Evolutionary conservation across 2,329 filamentous ascomycete species (phyloP).

Genomic region (Tolypocladium paradoxum): DNA sequence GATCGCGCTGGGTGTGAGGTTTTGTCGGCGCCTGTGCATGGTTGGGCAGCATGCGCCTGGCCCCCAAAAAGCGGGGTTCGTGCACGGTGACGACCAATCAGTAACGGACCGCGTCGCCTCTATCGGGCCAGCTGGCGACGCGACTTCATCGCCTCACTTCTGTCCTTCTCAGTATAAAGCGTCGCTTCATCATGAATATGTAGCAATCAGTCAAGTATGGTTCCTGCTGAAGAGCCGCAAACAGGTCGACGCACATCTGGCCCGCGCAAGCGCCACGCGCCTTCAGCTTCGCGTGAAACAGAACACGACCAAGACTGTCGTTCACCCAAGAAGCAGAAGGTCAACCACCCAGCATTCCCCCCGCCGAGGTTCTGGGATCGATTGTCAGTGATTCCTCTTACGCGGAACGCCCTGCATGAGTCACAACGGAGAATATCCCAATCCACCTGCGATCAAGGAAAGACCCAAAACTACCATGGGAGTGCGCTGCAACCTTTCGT

Average conservation of each 20-base stretch:
- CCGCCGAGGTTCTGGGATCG: constrained; percentile 2
- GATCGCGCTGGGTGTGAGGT: too few species aligned
- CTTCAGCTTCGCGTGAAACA: background rate
- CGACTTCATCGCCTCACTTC: too few species aligned
- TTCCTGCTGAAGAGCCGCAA: background rate
- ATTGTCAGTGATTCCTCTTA: constrained; percentile 1
- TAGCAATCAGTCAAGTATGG: background rate
- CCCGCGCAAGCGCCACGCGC: background rate
- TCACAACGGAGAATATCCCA: background rate
- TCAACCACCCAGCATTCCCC: background rate
- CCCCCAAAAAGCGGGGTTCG: too few species aligned
- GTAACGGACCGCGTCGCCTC: too few species aligned
- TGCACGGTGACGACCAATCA: too few species aligned
- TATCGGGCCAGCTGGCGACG: too few species aligned
- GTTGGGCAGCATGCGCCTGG: too few species aligned
- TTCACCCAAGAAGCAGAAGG: constrained; percentile 1
- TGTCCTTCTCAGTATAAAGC: background rate
- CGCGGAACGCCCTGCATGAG: background rate
- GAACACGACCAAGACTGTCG: background rate
- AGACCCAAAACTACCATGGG: background rate
- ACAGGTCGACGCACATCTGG: background rate
- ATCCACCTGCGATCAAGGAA: background rate
- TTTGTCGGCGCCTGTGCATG: too few species aligned
- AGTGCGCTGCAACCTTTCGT: background rate
- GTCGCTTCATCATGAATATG: background rate